Conservation (phyloP, 1,139 yeast genomes). For the Candida sanyaensis region DNA sequence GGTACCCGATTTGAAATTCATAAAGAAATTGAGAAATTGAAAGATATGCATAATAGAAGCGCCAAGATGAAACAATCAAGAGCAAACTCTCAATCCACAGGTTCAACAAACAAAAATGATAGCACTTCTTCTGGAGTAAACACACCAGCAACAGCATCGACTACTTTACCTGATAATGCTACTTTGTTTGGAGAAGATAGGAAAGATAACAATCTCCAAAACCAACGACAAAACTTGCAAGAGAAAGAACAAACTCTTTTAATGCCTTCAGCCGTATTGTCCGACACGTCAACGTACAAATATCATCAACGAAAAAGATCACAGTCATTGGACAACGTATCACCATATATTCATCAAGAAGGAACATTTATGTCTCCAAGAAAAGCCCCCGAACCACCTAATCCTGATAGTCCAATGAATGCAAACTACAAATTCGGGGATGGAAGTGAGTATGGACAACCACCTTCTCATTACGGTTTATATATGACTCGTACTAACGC, state of each 20-base stretch:
- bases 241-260: conserved; percentile 9
- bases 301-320: conserved; percentile 21
- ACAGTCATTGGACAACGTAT: conserved; percentile 51
- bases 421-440: conserved; percentile 28
- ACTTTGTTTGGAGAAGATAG: conserved; percentile 9
- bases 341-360: conserved; percentile 10
- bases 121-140: conserved; percentile 7
- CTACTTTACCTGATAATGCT: conserved; percentile 9
- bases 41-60: conserved; percentile 22
- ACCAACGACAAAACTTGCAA: not conserved
- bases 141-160: conserved; percentile 15
- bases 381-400: conserved; percentile 49
- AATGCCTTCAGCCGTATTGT: conserved; percentile 18
- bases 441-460: conserved; percentile 14
- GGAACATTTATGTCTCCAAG: conserved; percentile 54
- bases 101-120: conserved; percentile 11
- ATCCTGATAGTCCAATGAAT: conserved; percentile 22
- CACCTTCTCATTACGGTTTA: conserved; percentile 14
- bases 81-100: conserved; percentile 11
- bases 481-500: conserved; percentile 31
- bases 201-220: not conserved
- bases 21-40: conserved; percentile 81
- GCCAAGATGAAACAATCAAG: conserved; percentile 14
- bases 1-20: conserved; percentile 93
- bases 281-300: conserved; percentile 2